Conservation (phyloP, 225 moss, liverwort and hornwort genomes). For the Physcomitrellopsis africana region DNA sequence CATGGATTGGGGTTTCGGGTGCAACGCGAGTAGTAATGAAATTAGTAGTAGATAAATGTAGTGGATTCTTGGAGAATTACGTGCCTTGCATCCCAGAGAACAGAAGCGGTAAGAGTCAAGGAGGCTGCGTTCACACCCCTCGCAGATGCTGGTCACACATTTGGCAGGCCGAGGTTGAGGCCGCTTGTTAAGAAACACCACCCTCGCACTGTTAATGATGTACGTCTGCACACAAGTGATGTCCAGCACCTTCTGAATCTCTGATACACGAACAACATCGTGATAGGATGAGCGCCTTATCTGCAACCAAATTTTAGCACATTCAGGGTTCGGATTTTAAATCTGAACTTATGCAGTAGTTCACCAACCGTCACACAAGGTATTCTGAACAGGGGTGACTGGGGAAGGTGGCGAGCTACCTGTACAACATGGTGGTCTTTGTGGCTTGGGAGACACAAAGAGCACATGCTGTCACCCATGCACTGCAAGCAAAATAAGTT, state of each 20-base stretch:
- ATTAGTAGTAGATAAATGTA: background rate
- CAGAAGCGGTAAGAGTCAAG: constrained; percentile 72
- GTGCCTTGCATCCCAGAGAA: constrained; percentile 81
- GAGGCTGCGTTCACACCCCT: constrained; percentile 75
- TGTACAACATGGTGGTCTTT: constrained; percentile 73
- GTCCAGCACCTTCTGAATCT: constrained; percentile 80
- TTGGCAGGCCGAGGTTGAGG: constrained; percentile 76
- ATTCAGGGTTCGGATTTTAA: background rate
- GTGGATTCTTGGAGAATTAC: background rate
- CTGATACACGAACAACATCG: constrained; percentile 74
- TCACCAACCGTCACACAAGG: background rate
- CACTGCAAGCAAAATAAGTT: constrained; percentile 83
- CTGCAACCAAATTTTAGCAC: constrained; percentile 35
- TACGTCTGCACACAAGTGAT: constrained; percentile 74
- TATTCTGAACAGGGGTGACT: background rate
- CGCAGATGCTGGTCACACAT: constrained; percentile 66
- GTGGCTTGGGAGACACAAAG: constrained; percentile 56
- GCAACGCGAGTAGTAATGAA: background rate
- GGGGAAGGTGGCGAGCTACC: constrained; percentile 36
- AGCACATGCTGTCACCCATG: constrained; percentile 64
- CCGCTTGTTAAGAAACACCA: constrained; percentile 78
- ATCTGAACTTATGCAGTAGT: background rate
- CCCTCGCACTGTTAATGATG: constrained; percentile 82
- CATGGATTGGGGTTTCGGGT: no score
- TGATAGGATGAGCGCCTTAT: constrained; percentile 89